Evolutionary conservation across 495 filamentous ascomycete species (phyloP).

Genomic region (Oidiodendron maius): DNA sequence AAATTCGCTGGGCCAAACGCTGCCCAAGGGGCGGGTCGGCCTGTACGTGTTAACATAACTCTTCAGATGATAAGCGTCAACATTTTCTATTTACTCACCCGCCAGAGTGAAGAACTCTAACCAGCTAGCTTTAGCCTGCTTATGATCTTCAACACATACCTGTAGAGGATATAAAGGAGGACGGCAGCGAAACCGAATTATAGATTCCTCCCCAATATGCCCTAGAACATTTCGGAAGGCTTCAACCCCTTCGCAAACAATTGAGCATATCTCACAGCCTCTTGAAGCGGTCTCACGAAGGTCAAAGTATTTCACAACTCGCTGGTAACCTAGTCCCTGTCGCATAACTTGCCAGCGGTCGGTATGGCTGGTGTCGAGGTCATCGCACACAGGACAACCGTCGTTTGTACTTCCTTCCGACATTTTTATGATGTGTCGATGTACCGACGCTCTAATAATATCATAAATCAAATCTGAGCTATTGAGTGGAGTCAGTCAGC

Average conservation of each 20-base stretch:
- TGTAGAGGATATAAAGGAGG: constrained; percentile 6
- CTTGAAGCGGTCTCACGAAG: constrained; percentile 5
- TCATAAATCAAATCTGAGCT: neutral
- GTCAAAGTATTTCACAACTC: constrained; percentile 3
- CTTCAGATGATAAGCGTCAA: neutral
- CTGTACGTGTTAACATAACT: neutral
- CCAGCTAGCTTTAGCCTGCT: constrained; percentile 1
- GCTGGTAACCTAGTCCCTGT: constrained; percentile 1
- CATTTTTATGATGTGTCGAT: neutral
- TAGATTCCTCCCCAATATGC: neutral
- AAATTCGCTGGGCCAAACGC: constrained; percentile 3
- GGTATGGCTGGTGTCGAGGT: constrained; percentile 4
- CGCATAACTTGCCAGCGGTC: constrained; percentile 1
- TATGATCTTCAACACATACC: constrained; percentile 6
- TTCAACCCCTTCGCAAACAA: constrained; percentile 5
- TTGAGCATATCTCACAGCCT: constrained; percentile 7
- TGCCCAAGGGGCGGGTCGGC: constrained; percentile 3
- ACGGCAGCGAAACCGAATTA: neutral
- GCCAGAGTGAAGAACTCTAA: constrained; percentile 4
- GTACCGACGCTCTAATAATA: neutral
- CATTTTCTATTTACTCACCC: neutral
- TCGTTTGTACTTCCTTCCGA: constrained; percentile 3
- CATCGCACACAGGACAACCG: constrained; percentile 4
- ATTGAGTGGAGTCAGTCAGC: neutral
- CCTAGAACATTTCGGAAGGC: constrained; percentile 1